Evolutionary conservation across 2,329 filamentous ascomycete species (phyloP), one percentile per base, ranked within the genome.

Genomic region (Chrysoporthe cubensis): DNA sequence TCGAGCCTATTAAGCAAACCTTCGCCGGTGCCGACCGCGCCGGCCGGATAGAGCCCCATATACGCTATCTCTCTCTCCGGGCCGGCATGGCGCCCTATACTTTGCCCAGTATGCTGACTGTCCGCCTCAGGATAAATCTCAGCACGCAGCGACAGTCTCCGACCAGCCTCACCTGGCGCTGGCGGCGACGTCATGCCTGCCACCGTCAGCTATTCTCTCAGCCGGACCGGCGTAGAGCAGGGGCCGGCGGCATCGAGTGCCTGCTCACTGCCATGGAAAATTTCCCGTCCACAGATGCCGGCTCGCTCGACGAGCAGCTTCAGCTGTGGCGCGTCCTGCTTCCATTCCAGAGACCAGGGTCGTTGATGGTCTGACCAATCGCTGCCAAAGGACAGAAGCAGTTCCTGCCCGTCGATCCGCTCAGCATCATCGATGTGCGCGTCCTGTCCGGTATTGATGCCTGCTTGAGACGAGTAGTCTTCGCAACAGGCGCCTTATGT

Each of bases 351-450:
- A 26, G 26, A 26, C 65, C 48, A 34, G 48, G 59, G 42, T 62
- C 18, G 3, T 16, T 52, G 46, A n/a, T 26, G 11, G 26, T 43
- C 34, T 62, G 59, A 50, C 65, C 65, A 58, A 56, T 66, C 18
- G 26, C 42, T 32, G 37, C 8, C 62, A 64, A 64, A 69, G 62
- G 64, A 70, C 58, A 69, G 34, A 44, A 63, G 21, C 40, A 68
- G 64, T 71, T 66, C 66, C 71, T 57, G 71, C 68, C 72, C 71
- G 65, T 73, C 62, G 68, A 71, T 69, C 70, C 72, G 71, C 71
- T 73, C 72, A 73, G 71, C 71, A 71, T 52, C 48, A 56, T 54
- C 48, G 37, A 44, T 44, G 44, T 34, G 43, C 16, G 21, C 26
- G 21, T 64, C 16, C 21, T 58, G 43, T 43, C 52, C 34, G 34